A percentile compares a stretch with the other conserved stretches of the same genome.
Evolutionary conservation across 352 stramenopile species (phyloP).

Genomic region (Globisporangium heterothallicum): DNA sequence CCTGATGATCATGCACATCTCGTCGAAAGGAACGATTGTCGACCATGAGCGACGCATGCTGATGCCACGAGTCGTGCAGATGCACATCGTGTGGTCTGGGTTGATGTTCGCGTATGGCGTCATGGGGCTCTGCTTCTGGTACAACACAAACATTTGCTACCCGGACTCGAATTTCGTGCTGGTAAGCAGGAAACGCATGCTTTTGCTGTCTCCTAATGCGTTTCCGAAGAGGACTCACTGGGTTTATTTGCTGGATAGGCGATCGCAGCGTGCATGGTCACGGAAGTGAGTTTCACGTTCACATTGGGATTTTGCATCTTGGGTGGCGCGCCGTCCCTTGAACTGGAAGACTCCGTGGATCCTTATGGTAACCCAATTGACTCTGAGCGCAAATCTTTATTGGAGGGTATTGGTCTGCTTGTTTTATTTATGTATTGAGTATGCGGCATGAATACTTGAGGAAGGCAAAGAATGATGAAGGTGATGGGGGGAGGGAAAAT

Average conservation of each 20-base stretch:
- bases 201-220: neutral
- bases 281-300: conserved; percentile 68
- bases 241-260: conserved; percentile 24
- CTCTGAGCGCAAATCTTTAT: conserved; percentile 71
- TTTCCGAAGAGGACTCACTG: neutral
- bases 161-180: conserved; percentile 74
- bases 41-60: conserved; percentile 83
- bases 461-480: too few species aligned
- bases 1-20: conserved; percentile 83
- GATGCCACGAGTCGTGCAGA: conserved; percentile 77
- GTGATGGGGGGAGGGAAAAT: too few species aligned
- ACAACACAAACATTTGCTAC: conserved; percentile 59
- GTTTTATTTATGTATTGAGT: conserved; percentile 8
- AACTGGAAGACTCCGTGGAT: conserved; percentile 23
- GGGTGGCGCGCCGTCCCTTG: conserved; percentile 29
- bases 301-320: conserved; percentile 70
- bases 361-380: conserved; percentile 65
- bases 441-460: too few species aligned
- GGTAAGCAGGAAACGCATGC: too few species aligned
- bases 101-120: conserved; percentile 60
- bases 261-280: conserved; percentile 48
- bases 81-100: conserved; percentile 68
- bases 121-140: conserved; percentile 60
- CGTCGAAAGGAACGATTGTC: conserved; percentile 80
- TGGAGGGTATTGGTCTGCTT: conserved; percentile 46